phyloP scores from a whole-genome alignment of 805 yeast genomes.

The Alloascoidea hylecoeti region DNA sequence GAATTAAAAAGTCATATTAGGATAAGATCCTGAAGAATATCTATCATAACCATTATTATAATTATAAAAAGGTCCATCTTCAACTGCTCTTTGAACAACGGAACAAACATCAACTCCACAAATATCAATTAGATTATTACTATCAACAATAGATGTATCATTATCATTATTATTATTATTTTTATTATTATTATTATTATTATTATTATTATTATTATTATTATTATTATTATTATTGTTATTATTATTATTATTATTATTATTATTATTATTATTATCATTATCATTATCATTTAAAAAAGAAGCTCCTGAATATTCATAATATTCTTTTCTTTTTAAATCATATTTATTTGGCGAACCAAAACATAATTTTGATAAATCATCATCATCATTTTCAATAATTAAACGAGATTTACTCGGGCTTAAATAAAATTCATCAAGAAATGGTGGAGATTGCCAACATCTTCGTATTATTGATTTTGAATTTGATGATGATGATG shows the following conservation, averaged over 20 bases:
- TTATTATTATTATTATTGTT: too few species aligned
- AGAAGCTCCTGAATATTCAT: constrained; percentile 12
- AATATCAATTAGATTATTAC: constrained; percentile 26
- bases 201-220: constrained; percentile 1
- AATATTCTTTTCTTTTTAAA: constrained; percentile 12
- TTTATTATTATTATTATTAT: constrained; percentile 2
- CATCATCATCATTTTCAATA: constrained; percentile 16
- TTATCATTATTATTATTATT: constrained; percentile 5
- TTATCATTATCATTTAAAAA: constrained; percentile 1
- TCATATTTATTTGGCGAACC: constrained; percentile 21
- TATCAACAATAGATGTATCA: constrained; percentile 4
- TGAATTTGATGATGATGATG: background rate
- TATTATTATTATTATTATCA: constrained; percentile 1
- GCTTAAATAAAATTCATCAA: background rate
- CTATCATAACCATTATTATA: too few species aligned
- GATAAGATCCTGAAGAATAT: too few species aligned
- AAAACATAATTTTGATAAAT: constrained; percentile 17
- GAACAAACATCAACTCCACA: constrained; percentile 45
- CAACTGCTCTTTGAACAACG: constrained; percentile 29
- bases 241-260: too few species aligned
- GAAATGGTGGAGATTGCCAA: background rate
- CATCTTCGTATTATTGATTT: background rate
- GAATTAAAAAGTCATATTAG: too few species aligned
- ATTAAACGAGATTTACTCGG: background rate
- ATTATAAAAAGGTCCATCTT: too few species aligned